phyloP scores from a whole-genome alignment of 345 rosid species.

The Citrus australasica region DNA sequence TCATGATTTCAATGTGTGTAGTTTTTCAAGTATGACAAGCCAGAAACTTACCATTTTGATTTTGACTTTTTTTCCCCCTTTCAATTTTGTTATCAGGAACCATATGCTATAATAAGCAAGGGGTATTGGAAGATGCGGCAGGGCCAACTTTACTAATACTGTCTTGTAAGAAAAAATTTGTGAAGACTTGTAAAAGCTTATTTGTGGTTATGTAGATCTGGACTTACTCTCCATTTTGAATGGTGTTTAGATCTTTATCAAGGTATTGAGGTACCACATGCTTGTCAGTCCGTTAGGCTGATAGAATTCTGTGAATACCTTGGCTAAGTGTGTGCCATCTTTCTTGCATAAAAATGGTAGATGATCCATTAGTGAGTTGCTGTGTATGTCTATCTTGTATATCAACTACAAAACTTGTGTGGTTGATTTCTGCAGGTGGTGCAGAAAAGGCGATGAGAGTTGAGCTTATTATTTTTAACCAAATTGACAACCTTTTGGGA shows the following conservation, averaged over 20 bases:
- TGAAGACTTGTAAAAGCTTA: neutral
- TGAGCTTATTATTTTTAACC: neutral
- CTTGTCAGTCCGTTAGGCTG: neutral
- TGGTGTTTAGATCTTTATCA: neutral
- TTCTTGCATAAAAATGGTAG: neutral
- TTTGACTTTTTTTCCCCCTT: neutral
- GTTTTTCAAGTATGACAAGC: neutral
- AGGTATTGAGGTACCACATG: neutral
- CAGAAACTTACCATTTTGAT: neutral
- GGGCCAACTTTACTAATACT: constrained; percentile 1
- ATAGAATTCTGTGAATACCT: neutral
- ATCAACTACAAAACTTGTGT: neutral
- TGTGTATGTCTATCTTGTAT: too few species aligned
- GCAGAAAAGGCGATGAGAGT: neutral
- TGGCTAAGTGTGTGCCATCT: neutral
- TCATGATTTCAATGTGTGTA: neutral
- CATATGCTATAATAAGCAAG: constrained; percentile 9
- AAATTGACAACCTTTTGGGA: neutral
- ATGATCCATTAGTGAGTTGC: neutral
- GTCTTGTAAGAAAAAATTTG: constrained; percentile 1
- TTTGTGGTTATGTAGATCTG: neutral
- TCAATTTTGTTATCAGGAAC: neutral
- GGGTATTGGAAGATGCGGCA: constrained; percentile 1
- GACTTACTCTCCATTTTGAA: neutral
- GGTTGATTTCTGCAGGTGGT: neutral